Conservation (phyloP, 2,329 filamentous ascomycete genomes). For the Fusarium tuaranense region DNA sequence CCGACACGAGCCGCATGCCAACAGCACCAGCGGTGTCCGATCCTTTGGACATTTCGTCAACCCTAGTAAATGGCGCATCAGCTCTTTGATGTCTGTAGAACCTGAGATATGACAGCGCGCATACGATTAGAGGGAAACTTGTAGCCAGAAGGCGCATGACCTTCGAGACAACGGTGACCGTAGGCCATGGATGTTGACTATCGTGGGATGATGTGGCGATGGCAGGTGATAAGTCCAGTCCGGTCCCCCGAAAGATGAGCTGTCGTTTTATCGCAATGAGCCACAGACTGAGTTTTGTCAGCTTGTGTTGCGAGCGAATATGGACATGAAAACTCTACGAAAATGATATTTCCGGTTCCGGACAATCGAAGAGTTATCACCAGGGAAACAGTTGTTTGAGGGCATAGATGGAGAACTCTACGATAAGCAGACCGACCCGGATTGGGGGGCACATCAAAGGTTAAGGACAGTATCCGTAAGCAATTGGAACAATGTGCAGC, state of each 20-base stretch:
- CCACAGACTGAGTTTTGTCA: background rate
- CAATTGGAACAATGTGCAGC: background rate
- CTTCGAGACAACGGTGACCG: constrained; percentile 49
- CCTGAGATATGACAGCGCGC: constrained; percentile 63
- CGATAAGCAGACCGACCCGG: too few relatives aligned
- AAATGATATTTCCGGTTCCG: background rate
- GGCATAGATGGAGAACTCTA: too few relatives aligned
- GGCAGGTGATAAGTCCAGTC: background rate
- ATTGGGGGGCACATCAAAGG: background rate
- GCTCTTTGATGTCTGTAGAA: background rate
- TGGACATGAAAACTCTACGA: background rate
- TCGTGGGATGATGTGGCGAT: constrained; percentile 15
- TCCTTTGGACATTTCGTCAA: background rate
- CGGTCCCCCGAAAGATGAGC: background rate
- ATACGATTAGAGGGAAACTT: constrained; percentile 69
- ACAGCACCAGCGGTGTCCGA: constrained; percentile 68
- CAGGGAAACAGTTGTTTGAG: background rate
- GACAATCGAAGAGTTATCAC: background rate
- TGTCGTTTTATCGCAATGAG: background rate
- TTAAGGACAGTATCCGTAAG: background rate
- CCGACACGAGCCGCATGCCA: constrained; percentile 74
- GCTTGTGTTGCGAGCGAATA: background rate
- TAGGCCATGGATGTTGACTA: constrained; percentile 35
- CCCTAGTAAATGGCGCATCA: background rate
- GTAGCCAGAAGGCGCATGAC: constrained; percentile 58